A percentile compares a stretch with the other conserved stretches of the same genome.
Evolutionary conservation across 495 filamentous ascomycete genomes (phyloP).

Genomic region (Thozetella sp.): DNA sequence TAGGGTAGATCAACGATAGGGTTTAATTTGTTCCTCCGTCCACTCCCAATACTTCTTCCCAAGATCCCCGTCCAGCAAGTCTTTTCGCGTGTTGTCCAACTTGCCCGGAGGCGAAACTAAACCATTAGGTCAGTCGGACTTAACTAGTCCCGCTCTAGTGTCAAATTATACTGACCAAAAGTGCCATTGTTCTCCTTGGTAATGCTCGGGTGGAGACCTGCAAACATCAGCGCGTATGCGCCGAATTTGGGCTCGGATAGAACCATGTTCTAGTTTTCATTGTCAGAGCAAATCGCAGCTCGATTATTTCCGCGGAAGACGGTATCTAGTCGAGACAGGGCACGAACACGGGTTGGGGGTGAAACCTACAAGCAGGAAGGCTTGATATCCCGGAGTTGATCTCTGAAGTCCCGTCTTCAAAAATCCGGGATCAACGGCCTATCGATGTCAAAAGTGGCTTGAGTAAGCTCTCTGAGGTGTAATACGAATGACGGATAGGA

Average conservation of each 20-base stretch:
- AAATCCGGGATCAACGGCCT: constrained; percentile 25
- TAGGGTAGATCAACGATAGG: too few relatives aligned
- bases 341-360: too few relatives aligned
- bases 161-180: constrained; percentile 14
- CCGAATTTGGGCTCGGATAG: constrained; percentile 29
- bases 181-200: constrained; percentile 22
- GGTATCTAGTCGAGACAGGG: background rate
- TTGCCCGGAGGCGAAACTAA: background rate
- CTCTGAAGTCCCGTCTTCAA: constrained; percentile 37
- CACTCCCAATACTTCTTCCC: constrained; percentile 18
- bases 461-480: background rate
- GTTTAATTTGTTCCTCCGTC: constrained; percentile 30
- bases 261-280: constrained; percentile 2
- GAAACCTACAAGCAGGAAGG: background rate
- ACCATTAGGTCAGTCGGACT: background rate
- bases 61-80: background rate
- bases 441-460: background rate
- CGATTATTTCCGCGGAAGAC: background rate
- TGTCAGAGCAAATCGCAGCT: background rate
- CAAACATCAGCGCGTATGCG: constrained; percentile 46
- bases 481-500: background rate
- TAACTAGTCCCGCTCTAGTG: background rate
- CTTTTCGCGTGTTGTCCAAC: background rate
- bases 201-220: constrained; percentile 40
- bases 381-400: background rate